Evolutionary conservation across 148 eudicot species (phyloP), one percentile per base, ranked within the genome.

Genomic region (Agrostemma githago): DNA sequence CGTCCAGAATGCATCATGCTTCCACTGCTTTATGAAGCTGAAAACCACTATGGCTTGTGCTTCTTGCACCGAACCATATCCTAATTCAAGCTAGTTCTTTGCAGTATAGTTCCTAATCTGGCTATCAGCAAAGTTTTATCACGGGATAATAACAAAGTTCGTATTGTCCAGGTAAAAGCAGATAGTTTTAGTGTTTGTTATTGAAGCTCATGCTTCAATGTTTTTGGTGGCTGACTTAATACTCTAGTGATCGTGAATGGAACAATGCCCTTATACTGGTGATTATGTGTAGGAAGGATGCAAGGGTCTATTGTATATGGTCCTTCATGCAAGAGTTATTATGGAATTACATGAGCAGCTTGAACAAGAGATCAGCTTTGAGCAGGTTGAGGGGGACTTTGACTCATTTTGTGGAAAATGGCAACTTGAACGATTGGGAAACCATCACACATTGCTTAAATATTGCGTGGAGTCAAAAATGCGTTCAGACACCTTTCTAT

Each of bases 381-480:
- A 88, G 83, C 98, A 95, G 79, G 93, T 90, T 74, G 98, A 95
- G 80, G 98, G 98, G 10, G 98, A 95, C 83, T 95, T 95, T 54
- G 93, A 89, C 81, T 86, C 91, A 7, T 92, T 95, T 70, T 78
- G 81, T 72, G 98, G 98, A n/a, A 95, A 82, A 79, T 95, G 98
- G 98, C 86, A 86, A 77, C 79, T 92, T 70, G 98, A 95, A 78
- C 97, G 92, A 78, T 87, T 95, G 21, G 98, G 98, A 40, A 92
- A 87, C 83, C 93, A 92, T 72, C 98, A 94, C 72, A 95, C 98
- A 4, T 82, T 92, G 77, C 83, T 95, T 51, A 95, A 92, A 79
- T 94, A 95, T 81, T 83, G 84, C 16, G 98, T 95, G 68, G 96
- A 95, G 86, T 95, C 98, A 70, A 95, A 88, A 84, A 92, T 95